Conservation (phyloP, 371 early-diverging fungal genomes). For the Mortierella sp. region DNA sequence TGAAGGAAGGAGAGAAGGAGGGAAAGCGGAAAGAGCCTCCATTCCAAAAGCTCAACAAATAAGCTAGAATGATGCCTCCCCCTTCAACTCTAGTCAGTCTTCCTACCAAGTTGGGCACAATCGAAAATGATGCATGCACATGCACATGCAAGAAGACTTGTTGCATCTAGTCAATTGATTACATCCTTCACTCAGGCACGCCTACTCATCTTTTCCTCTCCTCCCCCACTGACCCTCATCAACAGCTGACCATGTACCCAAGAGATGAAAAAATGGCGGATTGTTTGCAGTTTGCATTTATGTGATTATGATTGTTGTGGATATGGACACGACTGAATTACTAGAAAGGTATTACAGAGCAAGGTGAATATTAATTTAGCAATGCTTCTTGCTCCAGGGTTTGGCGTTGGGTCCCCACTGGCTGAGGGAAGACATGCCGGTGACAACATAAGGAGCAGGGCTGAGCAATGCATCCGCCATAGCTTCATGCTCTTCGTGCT, state of each 20-base stretch:
- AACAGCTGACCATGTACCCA: constrained; percentile 1
- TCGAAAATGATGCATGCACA: neutral
- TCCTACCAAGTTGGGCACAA: neutral
- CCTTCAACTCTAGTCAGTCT: neutral
- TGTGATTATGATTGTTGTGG: neutral
- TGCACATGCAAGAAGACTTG: neutral
- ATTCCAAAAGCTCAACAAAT: neutral
- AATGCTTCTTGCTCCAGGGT: constrained; percentile 41
- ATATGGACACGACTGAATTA: neutral
- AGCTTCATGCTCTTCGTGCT: neutral
- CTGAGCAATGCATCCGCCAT: neutral
- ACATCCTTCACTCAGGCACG: neutral
- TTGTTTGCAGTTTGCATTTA: neutral
- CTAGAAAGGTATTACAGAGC: neutral
- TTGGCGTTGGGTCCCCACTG: constrained; percentile 11
- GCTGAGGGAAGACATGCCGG: neutral
- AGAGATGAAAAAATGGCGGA: neutral
- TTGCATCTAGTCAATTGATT: neutral
- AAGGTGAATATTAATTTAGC: neutral
- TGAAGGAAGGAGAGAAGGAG: neutral
- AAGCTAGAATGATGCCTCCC: too few species aligned
- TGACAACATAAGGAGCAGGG: neutral
- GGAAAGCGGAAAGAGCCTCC: neutral
- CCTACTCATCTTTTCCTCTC: neutral
- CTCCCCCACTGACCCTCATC: neutral